phyloP scores from a whole-genome alignment of 345 rosid species.

The Eucalyptus curtisii region DNA sequence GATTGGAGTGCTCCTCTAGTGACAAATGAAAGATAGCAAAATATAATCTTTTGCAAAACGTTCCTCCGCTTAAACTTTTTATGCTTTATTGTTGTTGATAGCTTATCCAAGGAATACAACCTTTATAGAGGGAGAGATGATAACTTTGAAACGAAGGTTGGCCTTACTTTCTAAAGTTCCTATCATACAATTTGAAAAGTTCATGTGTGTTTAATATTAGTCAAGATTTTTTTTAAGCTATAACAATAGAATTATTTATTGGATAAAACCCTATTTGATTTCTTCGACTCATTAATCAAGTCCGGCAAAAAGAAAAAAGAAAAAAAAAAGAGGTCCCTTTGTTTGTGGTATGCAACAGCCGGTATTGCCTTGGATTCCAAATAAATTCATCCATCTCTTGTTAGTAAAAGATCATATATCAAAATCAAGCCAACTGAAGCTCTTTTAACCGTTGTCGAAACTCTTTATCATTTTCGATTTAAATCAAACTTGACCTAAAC shows the following conservation, averaged over 20 bases:
- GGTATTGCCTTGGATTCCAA: neutral
- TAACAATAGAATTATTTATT: neutral
- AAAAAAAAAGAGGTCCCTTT: neutral
- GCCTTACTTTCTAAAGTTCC: neutral
- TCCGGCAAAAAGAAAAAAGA: neutral
- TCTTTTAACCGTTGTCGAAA: fast-evolving
- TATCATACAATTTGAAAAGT: neutral
- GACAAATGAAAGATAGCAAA: neutral
- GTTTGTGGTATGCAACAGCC: too few relatives aligned
- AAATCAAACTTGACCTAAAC: neutral
- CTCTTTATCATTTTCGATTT: neutral
- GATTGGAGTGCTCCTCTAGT: neutral
- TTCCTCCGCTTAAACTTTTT: neutral
- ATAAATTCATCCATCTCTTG: neutral
- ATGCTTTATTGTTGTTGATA: neutral
- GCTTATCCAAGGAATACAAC: neutral
- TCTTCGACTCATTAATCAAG: neutral
- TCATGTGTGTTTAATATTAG: neutral
- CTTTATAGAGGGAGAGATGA: neutral
- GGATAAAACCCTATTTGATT: neutral
- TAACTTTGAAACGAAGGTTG: neutral
- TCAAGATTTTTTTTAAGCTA: neutral
- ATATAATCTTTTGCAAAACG: neutral
- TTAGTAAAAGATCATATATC: neutral
- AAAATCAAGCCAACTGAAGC: neutral